These are phyloP conservation scores for Diaporthe vexans DNA, from an alignment of 2,329 filamentous ascomycete genomes.

Conservation along the genomic window DNA sequence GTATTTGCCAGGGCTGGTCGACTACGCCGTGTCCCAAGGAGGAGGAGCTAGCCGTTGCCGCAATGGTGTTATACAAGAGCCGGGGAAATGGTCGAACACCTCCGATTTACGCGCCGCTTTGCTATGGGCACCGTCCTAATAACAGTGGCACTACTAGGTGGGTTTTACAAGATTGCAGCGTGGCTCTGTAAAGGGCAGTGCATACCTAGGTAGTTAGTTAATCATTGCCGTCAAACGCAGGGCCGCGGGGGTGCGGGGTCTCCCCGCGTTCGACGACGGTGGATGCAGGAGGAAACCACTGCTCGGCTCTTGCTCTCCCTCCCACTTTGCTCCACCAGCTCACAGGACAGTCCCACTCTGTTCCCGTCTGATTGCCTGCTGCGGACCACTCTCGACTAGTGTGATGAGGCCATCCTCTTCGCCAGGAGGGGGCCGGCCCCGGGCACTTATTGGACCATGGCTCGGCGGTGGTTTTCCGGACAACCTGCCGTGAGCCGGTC, in stretches of 20 bases:
- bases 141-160: neutral
- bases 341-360: neutral
- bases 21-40: neutral
- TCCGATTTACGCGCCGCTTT: constrained; percentile 28
- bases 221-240: neutral
- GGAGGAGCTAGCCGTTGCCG: neutral
- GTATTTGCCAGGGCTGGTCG: constrained; percentile 1
- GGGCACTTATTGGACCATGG: neutral
- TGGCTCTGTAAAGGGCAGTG: neutral
- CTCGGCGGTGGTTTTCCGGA: constrained; percentile 1
- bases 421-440: neutral
- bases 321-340: neutral
- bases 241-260: constrained; percentile 24
- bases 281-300: constrained; percentile 1
- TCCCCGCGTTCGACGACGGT: constrained; percentile 3
- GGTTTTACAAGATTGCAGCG: neutral
- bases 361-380: neutral
- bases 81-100: neutral
- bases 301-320: neutral
- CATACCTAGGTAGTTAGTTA: too few species aligned
- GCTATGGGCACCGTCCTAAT: neutral
- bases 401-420: neutral
- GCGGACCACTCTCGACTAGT: neutral
- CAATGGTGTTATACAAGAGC: neutral
- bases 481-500: constrained; percentile 3